Conservation (phyloP, 2,329 filamentous ascomycete species). For the Ceratocystiopsis brevicomis region DNA sequence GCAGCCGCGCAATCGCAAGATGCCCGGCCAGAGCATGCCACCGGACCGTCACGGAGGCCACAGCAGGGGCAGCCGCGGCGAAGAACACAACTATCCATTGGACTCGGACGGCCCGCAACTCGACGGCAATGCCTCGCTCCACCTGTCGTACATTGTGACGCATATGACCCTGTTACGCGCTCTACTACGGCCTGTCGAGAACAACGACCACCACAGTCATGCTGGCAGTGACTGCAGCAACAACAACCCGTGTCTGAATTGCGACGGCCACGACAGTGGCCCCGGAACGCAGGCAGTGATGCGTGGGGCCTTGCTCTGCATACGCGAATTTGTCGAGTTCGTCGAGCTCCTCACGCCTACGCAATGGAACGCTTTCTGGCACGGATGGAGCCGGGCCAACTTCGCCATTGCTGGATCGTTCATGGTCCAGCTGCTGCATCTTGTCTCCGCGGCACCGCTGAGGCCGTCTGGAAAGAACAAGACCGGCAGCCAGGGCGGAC, state of each 20-base stretch:
- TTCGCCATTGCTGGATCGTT: slow-evolving; percentile 9
- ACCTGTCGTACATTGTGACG: slow-evolving; percentile 17
- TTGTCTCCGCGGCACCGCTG: not conserved
- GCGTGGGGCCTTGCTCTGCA: slow-evolving; percentile 6
- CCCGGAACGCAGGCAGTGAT: slow-evolving; percentile 4
- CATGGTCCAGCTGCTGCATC: slow-evolving; percentile 6
- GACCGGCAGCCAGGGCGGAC: not conserved
- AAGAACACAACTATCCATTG: not conserved
- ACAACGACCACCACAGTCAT: not conserved
- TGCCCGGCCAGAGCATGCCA: not conserved
- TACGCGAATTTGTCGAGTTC: slow-evolving; percentile 9
- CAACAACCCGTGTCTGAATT: not conserved
- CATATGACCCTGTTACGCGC: slow-evolving; percentile 18
- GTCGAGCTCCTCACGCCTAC: slow-evolving; percentile 6
- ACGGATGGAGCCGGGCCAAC: slow-evolving; percentile 9
- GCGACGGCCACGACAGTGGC: not conserved
- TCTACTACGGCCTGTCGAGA: slow-evolving; percentile 15
- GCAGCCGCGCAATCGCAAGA: not conserved
- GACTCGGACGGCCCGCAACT: slow-evolving; percentile 4
- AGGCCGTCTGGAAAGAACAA: not conserved
- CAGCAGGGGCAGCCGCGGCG: not conserved
- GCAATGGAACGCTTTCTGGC: slow-evolving; percentile 10
- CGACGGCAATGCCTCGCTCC: slow-evolving; percentile 14
- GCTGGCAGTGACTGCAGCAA: not conserved
- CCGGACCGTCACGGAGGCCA: not conserved